Conservation (phyloP, 1,284 basidiomycete genomes). For the Hymenochaete sp. region DNA sequence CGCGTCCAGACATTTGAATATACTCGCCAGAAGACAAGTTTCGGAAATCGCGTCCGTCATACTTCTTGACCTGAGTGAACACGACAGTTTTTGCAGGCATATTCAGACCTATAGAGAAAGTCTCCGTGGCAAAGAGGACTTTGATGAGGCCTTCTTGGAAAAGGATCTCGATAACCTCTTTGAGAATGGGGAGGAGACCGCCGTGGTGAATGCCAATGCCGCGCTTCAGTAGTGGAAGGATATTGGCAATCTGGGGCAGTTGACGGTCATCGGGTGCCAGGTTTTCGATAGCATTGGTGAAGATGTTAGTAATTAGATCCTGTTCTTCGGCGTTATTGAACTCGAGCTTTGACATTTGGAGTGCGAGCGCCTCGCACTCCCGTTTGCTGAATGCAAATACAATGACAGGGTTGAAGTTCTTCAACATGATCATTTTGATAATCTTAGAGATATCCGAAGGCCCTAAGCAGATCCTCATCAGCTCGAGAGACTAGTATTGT, state of each 20-base stretch:
- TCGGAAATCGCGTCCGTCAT: constrained; percentile 92
- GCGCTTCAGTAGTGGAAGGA: constrained; percentile 88
- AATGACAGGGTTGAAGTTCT: constrained; percentile 98
- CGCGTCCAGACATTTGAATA: constrained; percentile 98
- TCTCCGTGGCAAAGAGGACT: constrained; percentile 97
- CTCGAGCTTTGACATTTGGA: constrained; percentile 91
- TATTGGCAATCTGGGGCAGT: constrained; percentile 90
- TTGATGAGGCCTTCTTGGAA: constrained; percentile 99
- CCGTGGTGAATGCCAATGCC: constrained; percentile 99
- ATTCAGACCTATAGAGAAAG: constrained; percentile 98
- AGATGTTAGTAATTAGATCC: constrained; percentile 81
- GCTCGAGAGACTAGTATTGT: constrained; percentile 12
- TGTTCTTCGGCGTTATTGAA: constrained; percentile 95
- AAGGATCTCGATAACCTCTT: constrained; percentile 98
- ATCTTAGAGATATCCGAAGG: constrained; percentile 95
- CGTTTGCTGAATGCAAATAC: constrained; percentile 98
- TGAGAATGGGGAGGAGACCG: constrained; percentile 92
- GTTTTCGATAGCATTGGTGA: constrained; percentile 90
- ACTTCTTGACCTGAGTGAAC: constrained; percentile 92
- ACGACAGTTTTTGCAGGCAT: constrained; percentile 99
- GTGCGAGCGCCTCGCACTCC: constrained; percentile 90
- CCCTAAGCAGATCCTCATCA: constrained; percentile 35
- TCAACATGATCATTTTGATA: constrained; percentile 97
- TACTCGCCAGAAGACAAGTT: constrained; percentile 89
- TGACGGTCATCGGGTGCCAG: constrained; percentile 83